phyloP scores from a whole-genome alignment of 2,329 filamentous ascomycete genomes.

The Alternaria novae-zelandiae region DNA sequence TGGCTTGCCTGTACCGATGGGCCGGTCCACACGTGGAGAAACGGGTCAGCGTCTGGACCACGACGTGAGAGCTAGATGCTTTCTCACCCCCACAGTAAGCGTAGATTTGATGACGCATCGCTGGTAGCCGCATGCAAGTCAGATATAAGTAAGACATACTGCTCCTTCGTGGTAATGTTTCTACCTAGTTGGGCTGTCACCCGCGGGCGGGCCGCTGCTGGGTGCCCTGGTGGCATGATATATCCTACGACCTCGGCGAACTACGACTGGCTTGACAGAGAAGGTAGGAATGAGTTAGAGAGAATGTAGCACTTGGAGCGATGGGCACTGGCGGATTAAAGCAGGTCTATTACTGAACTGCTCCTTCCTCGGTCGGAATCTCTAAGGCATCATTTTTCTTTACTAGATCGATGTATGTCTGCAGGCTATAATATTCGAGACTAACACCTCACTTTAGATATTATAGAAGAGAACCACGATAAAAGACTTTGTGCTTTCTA shows the following conservation, averaged over 20 bases:
- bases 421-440: neutral
- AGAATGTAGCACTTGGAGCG: neutral
- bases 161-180: neutral
- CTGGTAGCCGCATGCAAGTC: slow-evolving; percentile 5
- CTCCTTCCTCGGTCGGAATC: neutral
- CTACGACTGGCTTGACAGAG: neutral
- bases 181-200: neutral
- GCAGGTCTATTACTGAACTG: neutral
- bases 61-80: slow-evolving; percentile 7
- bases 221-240: neutral
- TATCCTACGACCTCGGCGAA: neutral
- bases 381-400: neutral
- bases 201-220: neutral
- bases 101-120: neutral
- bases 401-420: neutral
- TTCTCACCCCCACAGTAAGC: neutral
- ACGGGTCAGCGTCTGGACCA: slow-evolving; percentile 17
- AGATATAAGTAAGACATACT: slow-evolving; percentile 5
- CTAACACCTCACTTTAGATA: too few relatives aligned
- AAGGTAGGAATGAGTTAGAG: neutral
- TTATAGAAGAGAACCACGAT: too few relatives aligned
- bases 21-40: slow-evolving; percentile 2
- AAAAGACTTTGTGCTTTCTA: too few relatives aligned
- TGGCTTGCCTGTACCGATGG: slow-evolving; percentile 6
- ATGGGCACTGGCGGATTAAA: neutral